Percentiles rank a stretch among this genome's conserved stretches.
Conservation (phyloP, 352 stramenopile species). For the Phytophthora litchii region DNA sequence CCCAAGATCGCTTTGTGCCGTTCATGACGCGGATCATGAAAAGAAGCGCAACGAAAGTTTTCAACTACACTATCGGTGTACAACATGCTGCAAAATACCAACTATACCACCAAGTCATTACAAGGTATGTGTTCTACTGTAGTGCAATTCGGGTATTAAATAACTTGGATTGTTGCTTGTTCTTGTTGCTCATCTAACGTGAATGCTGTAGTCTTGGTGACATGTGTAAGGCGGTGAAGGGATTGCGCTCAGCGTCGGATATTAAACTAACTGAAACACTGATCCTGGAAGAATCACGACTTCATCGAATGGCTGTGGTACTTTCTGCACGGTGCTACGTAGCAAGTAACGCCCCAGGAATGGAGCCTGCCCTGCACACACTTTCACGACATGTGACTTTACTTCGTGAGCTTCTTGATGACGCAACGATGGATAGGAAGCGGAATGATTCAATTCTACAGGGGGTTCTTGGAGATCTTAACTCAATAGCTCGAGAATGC, state of each 20-base stretch:
- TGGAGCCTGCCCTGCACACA: conserved; percentile 9
- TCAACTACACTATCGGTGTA: conserved; percentile 43
- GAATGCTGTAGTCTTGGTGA: conserved; percentile 34
- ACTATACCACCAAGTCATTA: conserved; percentile 41
- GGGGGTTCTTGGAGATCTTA: conserved; percentile 58
- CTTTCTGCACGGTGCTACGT: conserved; percentile 29
- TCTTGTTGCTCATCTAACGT: conserved; percentile 24
- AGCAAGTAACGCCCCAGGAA: not conserved
- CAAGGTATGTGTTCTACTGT: conserved; percentile 34
- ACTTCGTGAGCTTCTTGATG: conserved; percentile 44
- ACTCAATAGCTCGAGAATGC: conserved; percentile 63
- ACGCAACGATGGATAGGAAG: conserved; percentile 39
- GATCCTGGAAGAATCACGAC: conserved; percentile 46
- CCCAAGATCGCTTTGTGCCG: conserved; percentile 23
- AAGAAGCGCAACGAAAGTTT: conserved; percentile 46
- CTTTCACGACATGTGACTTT: conserved; percentile 38
- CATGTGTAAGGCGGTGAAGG: conserved; percentile 30
- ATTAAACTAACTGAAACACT: conserved; percentile 32
- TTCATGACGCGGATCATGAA: conserved; percentile 53
- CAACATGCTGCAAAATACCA: conserved; percentile 31
- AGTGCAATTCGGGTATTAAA: not conserved
- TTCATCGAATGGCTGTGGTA: conserved; percentile 50
- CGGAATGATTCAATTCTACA: conserved; percentile 34
- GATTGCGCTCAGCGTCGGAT: conserved; percentile 30
- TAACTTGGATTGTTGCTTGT: not conserved